Evolutionary conservation across 2,329 filamentous ascomycete species (phyloP), one percentile per base, ranked within the genome.

Genomic region (Aspergillus vadensis): DNA sequence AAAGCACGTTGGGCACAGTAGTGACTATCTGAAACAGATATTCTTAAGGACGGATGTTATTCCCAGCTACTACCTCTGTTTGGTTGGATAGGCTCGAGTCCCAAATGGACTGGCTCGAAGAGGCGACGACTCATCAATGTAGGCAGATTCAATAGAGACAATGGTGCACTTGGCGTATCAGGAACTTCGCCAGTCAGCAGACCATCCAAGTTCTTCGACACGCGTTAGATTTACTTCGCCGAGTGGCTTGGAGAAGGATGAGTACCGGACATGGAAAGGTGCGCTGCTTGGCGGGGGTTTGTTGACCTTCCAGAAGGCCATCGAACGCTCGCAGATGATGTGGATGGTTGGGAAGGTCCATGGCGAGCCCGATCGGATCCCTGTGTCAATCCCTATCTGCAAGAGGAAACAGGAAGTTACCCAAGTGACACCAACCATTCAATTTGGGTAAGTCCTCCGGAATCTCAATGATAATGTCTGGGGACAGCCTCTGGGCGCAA

Each of bases 221-320:
- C 23, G 41, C 23, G 14, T 30, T 30, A 17, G 15, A 12, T 50
- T 12, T n/a, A 50, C 15, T 17, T 30, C 8, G 17, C n/a, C 25
- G 47, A 50, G 47, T 25, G 47, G n/a, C 25, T 12, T 49, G 47
- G 15, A n/a, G 25, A 27, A 50, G 25, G 25, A 50, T 19, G 23
- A 10, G 9, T 19, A 25, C 57, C 63, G 61, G 47, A 65, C 55
- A 36, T 55, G 58, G 62, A 9, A 58, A 63, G 55, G 55, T 43
- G 36, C 59, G 47, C 59, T 30, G 36, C 44, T 48, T 57, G 43
- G 56, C 38, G 54, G 47, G 44, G 39, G 59, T 59, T 57, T 57
- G 51, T 32, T 48, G 17, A 25, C 15, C 50, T 65, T 67, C 62
- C 51, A 65, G 65, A 65, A 66, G 51, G 47, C 43, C 57, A 44